Evolutionary conservation across 2,329 filamentous ascomycete genomes (phyloP).

Genomic region (Colletotrichum sp.): DNA sequence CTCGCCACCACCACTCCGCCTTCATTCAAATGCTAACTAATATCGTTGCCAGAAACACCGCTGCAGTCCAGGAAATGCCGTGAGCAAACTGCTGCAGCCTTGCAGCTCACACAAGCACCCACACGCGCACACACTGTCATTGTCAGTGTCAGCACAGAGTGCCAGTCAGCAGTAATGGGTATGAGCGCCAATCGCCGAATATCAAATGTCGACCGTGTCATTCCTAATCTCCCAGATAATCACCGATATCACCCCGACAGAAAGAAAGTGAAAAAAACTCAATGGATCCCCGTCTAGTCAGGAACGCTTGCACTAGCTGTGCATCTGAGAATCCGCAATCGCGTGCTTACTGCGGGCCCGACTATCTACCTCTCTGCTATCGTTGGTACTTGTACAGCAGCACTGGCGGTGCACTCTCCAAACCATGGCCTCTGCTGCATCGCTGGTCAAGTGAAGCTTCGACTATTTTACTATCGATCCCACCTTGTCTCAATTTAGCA

Average conservation of each 20-base stretch:
- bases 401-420: not conserved
- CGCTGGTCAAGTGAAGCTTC: not conserved
- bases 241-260: conserved; percentile 9
- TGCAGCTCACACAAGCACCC: not conserved
- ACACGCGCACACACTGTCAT: not conserved
- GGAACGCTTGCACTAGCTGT: not conserved
- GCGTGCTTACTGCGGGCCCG: conserved; percentile 13
- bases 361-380: not conserved
- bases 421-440: not conserved
- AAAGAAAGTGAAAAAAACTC: not conserved
- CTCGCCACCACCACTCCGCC: not conserved
- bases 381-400: not conserved
- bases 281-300: conserved; percentile 7
- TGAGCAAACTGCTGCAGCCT: not conserved
- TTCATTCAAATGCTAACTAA: not conserved
- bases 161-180: not conserved
- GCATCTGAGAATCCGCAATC: conserved; percentile 3
- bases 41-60: not conserved
- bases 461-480: not conserved
- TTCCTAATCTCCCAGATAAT: conserved; percentile 9
- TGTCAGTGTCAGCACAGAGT: not conserved
- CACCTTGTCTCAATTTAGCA: conserved; percentile 6
- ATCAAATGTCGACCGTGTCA: not conserved
- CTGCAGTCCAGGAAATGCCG: not conserved
- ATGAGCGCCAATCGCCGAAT: not conserved